Conservation (phyloP, 176 grass and related monocot species). For the Oryza officinalis region DNA sequence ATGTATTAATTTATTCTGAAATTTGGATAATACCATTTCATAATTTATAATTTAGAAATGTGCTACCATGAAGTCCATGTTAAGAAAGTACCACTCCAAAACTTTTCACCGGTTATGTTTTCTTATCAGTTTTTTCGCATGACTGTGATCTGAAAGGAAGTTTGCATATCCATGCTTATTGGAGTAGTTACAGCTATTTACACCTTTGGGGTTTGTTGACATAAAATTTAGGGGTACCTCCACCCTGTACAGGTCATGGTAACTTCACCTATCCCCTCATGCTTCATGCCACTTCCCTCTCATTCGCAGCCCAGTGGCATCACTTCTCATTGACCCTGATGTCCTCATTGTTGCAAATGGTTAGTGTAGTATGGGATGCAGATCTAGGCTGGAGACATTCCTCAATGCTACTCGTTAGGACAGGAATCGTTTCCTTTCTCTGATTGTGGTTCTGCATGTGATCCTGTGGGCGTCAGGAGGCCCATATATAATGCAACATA, state of each 20-base stretch:
- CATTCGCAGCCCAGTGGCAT: background rate
- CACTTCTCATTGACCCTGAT: background rate
- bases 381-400: background rate
- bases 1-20: background rate
- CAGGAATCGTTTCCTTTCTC: background rate
- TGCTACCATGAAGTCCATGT: background rate
- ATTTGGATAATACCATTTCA: slow-evolving; percentile 1
- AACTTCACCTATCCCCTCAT: background rate
- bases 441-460: background rate
- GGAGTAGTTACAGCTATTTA: background rate
- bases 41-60: background rate
- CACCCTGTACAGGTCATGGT: background rate
- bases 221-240: background rate
- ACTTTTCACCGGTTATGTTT: background rate
- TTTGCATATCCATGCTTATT: background rate
- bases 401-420: too few relatives aligned
- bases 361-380: background rate
- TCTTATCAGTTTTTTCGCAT: background rate
- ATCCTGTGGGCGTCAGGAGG: background rate
- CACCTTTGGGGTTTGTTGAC: background rate
- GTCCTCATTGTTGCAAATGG: background rate
- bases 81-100: background rate
- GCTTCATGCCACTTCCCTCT: background rate
- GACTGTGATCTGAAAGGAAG: background rate
- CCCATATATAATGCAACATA: background rate